phyloP scores from a whole-genome alignment of 1,139 yeast genomes.

The Komagataea norvegica region DNA sequence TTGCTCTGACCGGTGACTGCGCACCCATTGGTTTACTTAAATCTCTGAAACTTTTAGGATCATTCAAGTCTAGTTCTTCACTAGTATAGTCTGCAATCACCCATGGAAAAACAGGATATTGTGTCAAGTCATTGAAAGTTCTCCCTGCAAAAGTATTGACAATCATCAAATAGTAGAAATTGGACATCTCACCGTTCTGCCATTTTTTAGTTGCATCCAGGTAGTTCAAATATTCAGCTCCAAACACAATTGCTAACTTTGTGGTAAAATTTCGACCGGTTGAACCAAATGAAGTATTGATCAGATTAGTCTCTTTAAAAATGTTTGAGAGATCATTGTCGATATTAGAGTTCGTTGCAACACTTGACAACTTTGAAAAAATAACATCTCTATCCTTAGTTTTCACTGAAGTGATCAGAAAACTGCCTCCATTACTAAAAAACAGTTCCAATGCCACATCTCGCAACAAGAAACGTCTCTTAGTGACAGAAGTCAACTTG shows the following conservation, averaged over 20 bases:
- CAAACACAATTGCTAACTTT: slow-evolving; percentile 39
- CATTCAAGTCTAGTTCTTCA: slow-evolving; percentile 52
- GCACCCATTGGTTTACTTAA: slow-evolving; percentile 89
- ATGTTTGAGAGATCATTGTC: slow-evolving; percentile 52
- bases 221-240: slow-evolving; percentile 32
- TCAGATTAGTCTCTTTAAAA: slow-evolving; percentile 40
- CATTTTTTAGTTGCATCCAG: slow-evolving; percentile 61
- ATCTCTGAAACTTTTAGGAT: slow-evolving; percentile 64
- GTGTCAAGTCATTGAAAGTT: slow-evolving; percentile 81
- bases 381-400: slow-evolving; percentile 52
- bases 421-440: slow-evolving; percentile 66
- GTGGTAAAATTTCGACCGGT: slow-evolving; percentile 30
- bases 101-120: slow-evolving; percentile 91
- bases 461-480: slow-evolving; percentile 66
- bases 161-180: slow-evolving; percentile 73
- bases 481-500: slow-evolving; percentile 57
- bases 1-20: slow-evolving; percentile 54
- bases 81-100: slow-evolving; percentile 76
- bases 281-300: slow-evolving; percentile 24
- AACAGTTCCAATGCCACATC: slow-evolving; percentile 78
- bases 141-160: slow-evolving; percentile 82
- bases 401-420: slow-evolving; percentile 53
- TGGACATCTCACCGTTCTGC: slow-evolving; percentile 72
- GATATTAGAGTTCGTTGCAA: slow-evolving; percentile 40
- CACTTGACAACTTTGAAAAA: slow-evolving; percentile 42